A percentile compares a stretch with the other conserved stretches of the same genome.
Conservation (phyloP, 192 early-diverging fungal species). For the Podila verticillata region DNA sequence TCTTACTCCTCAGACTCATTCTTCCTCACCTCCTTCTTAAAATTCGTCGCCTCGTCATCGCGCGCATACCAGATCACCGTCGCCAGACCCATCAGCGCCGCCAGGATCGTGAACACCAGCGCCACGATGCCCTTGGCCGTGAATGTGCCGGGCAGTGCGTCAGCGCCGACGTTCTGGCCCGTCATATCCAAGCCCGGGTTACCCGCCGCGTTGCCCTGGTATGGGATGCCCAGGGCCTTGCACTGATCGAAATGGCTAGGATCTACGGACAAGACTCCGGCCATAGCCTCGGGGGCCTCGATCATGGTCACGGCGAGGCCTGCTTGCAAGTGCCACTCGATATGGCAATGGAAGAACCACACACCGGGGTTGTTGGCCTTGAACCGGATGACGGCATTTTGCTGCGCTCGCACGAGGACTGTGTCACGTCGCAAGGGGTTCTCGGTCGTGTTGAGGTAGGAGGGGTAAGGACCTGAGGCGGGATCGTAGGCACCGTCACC, state of each 20-base stretch:
- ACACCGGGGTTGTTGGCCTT: conserved; percentile 44
- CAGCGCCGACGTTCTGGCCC: conserved; percentile 55
- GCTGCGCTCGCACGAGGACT: conserved; percentile 58
- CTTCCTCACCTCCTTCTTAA: too few relatives aligned
- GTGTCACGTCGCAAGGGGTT: conserved; percentile 69
- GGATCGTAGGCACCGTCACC: conserved; percentile 51
- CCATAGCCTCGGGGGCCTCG: conserved; percentile 59
- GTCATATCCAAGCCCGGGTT: conserved; percentile 61
- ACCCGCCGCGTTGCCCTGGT: conserved; percentile 71
- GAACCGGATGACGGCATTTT: conserved; percentile 12
- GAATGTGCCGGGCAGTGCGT: conserved; percentile 59
- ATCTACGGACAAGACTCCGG: conserved; percentile 43
- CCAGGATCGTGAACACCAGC: conserved; percentile 71
- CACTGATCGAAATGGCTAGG: conserved; percentile 63
- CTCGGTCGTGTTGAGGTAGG: conserved; percentile 17
- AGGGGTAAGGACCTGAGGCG: conserved; percentile 41
- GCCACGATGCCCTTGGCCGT: conserved; percentile 71
- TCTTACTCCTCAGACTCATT: too few relatives aligned
- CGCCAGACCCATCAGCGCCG: conserved; percentile 74
- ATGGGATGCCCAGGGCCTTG: conserved; percentile 54
- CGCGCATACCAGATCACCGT: conserved; percentile 78
- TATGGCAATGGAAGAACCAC: conserved; percentile 54
- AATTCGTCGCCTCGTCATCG: conserved; percentile 1
- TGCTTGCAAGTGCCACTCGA: conserved; percentile 60
- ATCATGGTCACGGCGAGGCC: conserved; percentile 66